Evolutionary conservation across 208 protist species (phyloP).

Genomic region (Crithidia expoeki): DNA sequence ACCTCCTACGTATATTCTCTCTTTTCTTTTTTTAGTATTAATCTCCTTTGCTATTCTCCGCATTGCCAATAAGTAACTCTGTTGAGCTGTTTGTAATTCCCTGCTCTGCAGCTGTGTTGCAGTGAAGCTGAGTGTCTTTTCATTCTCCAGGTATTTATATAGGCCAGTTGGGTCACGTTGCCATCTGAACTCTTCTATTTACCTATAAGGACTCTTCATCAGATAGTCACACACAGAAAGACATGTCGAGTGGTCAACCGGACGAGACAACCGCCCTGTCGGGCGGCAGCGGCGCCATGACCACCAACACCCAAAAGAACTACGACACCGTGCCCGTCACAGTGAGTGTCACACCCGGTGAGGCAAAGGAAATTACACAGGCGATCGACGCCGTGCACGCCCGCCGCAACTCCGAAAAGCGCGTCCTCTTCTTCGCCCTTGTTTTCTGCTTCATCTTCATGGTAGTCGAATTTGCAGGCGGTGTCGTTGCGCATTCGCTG

Average conservation of each 20-base stretch:
- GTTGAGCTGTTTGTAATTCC: no score
- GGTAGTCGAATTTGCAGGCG: conserved; percentile 80
- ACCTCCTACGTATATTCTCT: no score
- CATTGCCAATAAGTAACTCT: no score
- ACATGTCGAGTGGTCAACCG: conserved; percentile 9
- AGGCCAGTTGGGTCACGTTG: no score
- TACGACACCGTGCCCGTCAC: conserved; percentile 26
- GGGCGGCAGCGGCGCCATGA: background rate
- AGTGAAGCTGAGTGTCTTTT: no score
- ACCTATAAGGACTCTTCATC: no score
- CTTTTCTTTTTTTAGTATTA: no score
- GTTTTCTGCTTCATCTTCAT: conserved; percentile 88
- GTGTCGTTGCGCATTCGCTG: conserved; percentile 83
- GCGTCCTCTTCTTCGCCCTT: conserved; percentile 60
- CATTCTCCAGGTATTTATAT: no score
- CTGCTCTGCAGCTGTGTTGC: no score
- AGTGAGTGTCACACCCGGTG: conserved; percentile 11
- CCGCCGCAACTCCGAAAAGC: conserved; percentile 68
- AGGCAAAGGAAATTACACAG: conserved; percentile 27
- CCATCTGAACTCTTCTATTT: no score
- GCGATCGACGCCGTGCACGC: conserved; percentile 39
- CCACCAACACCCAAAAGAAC: background rate
- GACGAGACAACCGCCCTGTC: conserved; percentile 16
- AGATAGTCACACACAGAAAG: no score
- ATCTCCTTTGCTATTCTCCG: no score